Evolutionary conservation across 2,329 filamentous ascomycete species (phyloP), one percentile per base, ranked within the genome.

Genomic region (Venturia asperata): DNA sequence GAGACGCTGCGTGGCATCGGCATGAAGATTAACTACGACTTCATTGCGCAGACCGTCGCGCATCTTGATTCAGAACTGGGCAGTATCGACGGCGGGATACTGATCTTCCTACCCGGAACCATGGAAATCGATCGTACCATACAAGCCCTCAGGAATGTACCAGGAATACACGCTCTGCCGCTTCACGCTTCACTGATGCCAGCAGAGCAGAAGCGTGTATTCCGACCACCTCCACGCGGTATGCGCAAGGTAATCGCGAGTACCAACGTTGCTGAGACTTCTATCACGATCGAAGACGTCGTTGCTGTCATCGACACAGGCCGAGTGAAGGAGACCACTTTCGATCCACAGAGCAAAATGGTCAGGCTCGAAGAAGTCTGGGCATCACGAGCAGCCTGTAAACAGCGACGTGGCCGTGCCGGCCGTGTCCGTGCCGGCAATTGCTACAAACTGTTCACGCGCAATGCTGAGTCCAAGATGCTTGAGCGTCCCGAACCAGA

Each of bases 241-340:
- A 92, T 91, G 76, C 84, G 94, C 43, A 99, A 99, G 77, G 85
- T 99, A 15, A 90, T 99, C 42, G 90, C 93, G 7, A 91, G 94
- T 0, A 99, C 94, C 56, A 99, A 99, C 71, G 93, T 99, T 2
- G 94, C 94, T 1, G 94, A 99, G 75, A 99, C 94, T 0, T 97
- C 94, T 1, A 97, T 99, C 74, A 99, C 94, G 0, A 99, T 99
- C 67, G 92, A 97, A 73, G 94, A 99, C 73, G 90, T 99, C 64
- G 90, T 97, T 2, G 93, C 91, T 1, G 94, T 99, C 58, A 93
- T 99, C 68, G 94, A 99, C 74, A 94, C 89, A 13, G 94, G 94
- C 37, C 87, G 91, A 64, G 94, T 99, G 67, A 99, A 99, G 73
- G 93, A 99, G 76, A 99, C 92, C 0, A 93, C 90, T 73, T 97